Conservation (phyloP, 2,329 filamentous ascomycete genomes). For the Trichoderma sp. region DNA sequence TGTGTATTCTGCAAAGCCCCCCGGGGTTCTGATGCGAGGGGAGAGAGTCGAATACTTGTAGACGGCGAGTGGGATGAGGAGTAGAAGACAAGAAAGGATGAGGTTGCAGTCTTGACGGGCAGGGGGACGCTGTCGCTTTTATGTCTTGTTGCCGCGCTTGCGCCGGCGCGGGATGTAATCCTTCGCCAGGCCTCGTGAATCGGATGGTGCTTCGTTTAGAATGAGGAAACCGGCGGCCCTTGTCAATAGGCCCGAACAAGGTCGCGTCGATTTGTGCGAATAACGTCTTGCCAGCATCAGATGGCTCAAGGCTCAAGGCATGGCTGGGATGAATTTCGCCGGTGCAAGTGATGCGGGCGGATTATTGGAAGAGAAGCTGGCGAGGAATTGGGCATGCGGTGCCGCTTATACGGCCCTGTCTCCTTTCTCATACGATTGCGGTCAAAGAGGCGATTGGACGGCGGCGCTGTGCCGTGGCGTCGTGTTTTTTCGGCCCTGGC, state of each 20-base stretch:
- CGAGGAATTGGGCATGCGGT: neutral
- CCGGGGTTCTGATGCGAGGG: neutral
- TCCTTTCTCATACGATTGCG: neutral
- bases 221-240: neutral
- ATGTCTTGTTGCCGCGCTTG: neutral
- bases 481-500: conserved; percentile 1
- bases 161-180: conserved; percentile 6
- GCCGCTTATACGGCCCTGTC: conserved; percentile 10
- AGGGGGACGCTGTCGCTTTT: conserved; percentile 6
- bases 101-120: neutral
- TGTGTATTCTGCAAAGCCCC: neutral
- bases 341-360: conserved; percentile 1
- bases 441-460: conserved; percentile 5
- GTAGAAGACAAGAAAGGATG: neutral
- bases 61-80: neutral
- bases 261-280: neutral
- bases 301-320: conserved; percentile 6
- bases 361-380: neutral
- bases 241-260: conserved; percentile 13
- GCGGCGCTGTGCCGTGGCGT: neutral
- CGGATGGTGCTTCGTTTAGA: neutral
- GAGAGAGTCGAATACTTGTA: neutral
- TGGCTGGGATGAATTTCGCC: conserved; percentile 4
- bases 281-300: neutral
- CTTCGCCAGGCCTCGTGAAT: neutral